Percentiles rank a stretch among this genome's conserved stretches.
phyloP scores from a whole-genome alignment of 192 early-diverging fungal species.

The Podila epigama region DNA sequence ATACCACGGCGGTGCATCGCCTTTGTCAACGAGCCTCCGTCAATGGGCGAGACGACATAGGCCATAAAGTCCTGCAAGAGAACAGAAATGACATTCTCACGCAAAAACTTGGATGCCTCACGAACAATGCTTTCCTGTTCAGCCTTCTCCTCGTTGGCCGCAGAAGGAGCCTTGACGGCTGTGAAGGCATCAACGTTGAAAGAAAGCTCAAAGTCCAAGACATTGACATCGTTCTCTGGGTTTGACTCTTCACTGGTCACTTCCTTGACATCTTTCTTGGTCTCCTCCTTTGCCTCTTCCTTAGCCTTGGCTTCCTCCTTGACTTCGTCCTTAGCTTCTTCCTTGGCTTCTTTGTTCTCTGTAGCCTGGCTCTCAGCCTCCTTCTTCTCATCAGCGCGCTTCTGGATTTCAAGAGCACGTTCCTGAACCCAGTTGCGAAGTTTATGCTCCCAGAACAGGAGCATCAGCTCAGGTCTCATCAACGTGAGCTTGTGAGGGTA shows the following conservation, averaged over 20 bases:
- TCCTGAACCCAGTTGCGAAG: constrained; percentile 68
- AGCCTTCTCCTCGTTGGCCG: constrained; percentile 27
- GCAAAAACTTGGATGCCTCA: constrained; percentile 79
- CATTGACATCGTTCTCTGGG: constrained; percentile 51
- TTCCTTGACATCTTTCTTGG: constrained; percentile 19
- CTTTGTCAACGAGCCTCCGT: constrained; percentile 77
- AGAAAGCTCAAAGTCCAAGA: constrained; percentile 55
- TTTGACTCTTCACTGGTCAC: constrained; percentile 16
- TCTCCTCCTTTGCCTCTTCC: constrained; percentile 2
- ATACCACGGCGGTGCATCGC: constrained; percentile 94
- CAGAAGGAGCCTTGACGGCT: constrained; percentile 47
- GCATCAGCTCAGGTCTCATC: constrained; percentile 87
- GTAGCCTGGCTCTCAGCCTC: constrained; percentile 29
- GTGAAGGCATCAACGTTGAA: constrained; percentile 71
- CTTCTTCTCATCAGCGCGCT: constrained; percentile 40
- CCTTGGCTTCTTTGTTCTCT: too few species aligned
- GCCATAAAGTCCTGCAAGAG: constrained; percentile 69
- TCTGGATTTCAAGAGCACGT: constrained; percentile 57
- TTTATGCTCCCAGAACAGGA: constrained; percentile 84
- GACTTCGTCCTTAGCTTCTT: background rate
- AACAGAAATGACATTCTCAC: constrained; percentile 67
- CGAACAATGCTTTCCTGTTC: constrained; percentile 72
- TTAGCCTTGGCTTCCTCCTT: background rate
- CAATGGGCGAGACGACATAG: constrained; percentile 79
- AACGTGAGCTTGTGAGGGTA: constrained; percentile 91